Conservation (phyloP, 1,284 basidiomycete genomes). For the Trametes sp. region DNA sequence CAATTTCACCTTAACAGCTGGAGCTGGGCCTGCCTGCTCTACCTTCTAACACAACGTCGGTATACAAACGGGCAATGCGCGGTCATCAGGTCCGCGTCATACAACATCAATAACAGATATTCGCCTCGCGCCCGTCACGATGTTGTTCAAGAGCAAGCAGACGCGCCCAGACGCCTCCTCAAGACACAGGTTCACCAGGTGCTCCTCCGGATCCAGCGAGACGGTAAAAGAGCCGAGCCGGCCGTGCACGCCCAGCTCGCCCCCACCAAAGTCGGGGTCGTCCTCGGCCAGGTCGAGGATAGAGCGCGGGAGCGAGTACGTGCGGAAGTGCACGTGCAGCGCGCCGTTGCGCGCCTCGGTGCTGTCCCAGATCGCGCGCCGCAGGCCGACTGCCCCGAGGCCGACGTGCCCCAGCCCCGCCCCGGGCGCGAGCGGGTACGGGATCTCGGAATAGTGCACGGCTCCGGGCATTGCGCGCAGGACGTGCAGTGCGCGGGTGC, state of each 20-base stretch:
- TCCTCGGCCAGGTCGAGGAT: conserved; percentile 25
- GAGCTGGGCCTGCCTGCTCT: not conserved
- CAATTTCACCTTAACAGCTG: not conserved
- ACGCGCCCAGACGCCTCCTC: conserved; percentile 31
- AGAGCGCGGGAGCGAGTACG: conserved; percentile 29
- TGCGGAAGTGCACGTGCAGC: conserved; percentile 29
- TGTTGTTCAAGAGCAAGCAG: conserved; percentile 30
- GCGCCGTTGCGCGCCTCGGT: conserved; percentile 31
- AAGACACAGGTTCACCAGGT: conserved; percentile 29
- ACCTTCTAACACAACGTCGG: not conserved
- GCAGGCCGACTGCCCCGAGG: conserved; percentile 27
- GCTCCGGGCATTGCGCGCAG: conserved; percentile 12
- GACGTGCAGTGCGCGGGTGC: conserved; percentile 27
- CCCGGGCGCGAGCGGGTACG: conserved; percentile 25
- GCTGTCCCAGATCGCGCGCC: conserved; percentile 32
- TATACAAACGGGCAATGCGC: not conserved
- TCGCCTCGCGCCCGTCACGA: conserved; percentile 26
- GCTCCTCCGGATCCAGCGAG: conserved; percentile 28
- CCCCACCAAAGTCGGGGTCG: conserved; percentile 16
- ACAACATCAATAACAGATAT: conserved; percentile 29
- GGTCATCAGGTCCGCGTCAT: conserved; percentile 5
- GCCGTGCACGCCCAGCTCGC: conserved; percentile 20
- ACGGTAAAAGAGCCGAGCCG: conserved; percentile 29
- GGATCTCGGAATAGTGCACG: conserved; percentile 27
- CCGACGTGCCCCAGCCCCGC: conserved; percentile 26